Evolutionary conservation across 208 protist genomes (phyloP), one percentile per base, ranked within the genome.

Genomic region (Naegleria gruberi): DNA sequence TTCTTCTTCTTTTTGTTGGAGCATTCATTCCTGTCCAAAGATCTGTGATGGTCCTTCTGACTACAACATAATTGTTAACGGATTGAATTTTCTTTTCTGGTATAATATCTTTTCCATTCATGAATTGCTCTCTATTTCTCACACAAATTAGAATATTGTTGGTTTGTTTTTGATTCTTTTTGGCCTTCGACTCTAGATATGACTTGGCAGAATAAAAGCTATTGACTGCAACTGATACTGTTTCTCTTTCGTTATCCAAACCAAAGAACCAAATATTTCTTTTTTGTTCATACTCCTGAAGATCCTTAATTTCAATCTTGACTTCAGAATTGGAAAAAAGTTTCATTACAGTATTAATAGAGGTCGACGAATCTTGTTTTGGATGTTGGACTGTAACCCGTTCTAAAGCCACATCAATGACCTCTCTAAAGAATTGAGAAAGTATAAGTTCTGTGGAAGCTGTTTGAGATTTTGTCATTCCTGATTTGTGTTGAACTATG

Each of bases 231-330:
- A 4, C 23, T n/a, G 30, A 43, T n/a, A 88, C 45, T 7, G 44
- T 65, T 65, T 88, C 84, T 30, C 12, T 51, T 88, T 88, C 84
- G 26, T 88, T 88, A 15, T 55, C 45, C 45, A 88, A 57, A 30
- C 84, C 84, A 57, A 88, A 88, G n/a, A 88, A 88, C 84, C 84
- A 88, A 88, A 88, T 26, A 37, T 55, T 87, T 55, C 44, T 10
- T 41, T 40, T 10, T 87, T 87, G 81, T 84, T 84, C 41, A 84
- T 44, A 51, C 10, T 51, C 45, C 65, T 51, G 43, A 30, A 40
- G n/a, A 30, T 51, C 45, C n/a, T 43, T 88, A 10, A 65, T 43
- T 65, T 88, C 84, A 40, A 88, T 88, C 42, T 51, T 65, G 6
- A 43, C 12, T 40, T 65, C 43, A 10, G 37, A 23, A 44, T 88